Percentiles rank a stretch among this genome's conserved stretches.
phyloP scores from a whole-genome alignment of 1,284 basidiomycete genomes.

The Leccinum variabile region DNA sequence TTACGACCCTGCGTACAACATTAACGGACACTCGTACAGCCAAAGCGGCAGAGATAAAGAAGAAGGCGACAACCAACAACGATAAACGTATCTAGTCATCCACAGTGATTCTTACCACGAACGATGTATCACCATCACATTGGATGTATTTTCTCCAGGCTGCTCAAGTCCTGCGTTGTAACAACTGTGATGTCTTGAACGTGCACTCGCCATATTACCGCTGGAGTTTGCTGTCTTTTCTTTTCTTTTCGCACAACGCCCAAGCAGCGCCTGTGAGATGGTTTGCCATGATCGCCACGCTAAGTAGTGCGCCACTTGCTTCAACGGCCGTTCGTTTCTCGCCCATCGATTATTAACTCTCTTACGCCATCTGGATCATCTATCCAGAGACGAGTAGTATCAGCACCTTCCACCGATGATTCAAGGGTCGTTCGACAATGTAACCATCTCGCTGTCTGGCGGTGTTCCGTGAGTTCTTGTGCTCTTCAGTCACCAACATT shows the following conservation, averaged over 20 bases:
- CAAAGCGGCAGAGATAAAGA: conserved; percentile 44
- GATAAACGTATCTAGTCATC: conserved; percentile 31
- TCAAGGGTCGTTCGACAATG: neutral
- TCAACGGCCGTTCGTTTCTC: neutral
- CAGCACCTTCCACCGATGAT: neutral
- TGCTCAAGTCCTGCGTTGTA: neutral
- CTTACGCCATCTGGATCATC: neutral
- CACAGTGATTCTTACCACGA: neutral
- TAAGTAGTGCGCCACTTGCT: neutral
- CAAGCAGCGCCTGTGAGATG: neutral
- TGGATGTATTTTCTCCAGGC: neutral
- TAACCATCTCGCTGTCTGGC: neutral
- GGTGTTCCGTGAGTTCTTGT: neutral
- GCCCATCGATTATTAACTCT: neutral
- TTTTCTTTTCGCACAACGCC: neutral
- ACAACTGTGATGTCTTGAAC: neutral
- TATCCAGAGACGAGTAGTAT: neutral
- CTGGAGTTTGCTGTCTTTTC: neutral
- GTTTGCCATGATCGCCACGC: neutral
- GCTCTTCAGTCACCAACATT: neutral
- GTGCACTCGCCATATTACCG: neutral
- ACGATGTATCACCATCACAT: conserved; percentile 6
- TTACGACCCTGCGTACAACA: neutral
- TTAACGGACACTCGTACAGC: conserved; percentile 31
- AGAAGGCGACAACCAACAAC: conserved; percentile 33